Evolutionary conservation across 352 stramenopile genomes (phyloP).

Genomic region (Globisporangium cystogenes): DNA sequence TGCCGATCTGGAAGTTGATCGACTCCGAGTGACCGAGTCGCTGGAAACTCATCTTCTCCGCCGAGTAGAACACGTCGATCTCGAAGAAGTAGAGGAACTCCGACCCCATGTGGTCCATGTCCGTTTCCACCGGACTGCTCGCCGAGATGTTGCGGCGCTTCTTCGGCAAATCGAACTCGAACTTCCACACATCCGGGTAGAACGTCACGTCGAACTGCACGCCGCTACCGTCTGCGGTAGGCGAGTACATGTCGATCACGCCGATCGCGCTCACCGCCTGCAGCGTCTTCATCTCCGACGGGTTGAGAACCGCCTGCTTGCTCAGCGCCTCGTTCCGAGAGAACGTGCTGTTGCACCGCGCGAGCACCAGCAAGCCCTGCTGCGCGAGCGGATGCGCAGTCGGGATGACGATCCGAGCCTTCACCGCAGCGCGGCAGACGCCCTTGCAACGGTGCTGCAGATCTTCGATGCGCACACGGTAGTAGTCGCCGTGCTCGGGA

Average conservation of each 20-base stretch:
- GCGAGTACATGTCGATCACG: conserved; percentile 48
- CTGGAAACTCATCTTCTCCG: conserved; percentile 51
- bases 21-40: conserved; percentile 64
- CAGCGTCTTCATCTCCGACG: conserved; percentile 62
- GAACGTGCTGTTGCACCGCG: conserved; percentile 83
- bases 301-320: conserved; percentile 38
- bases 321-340: conserved; percentile 56
- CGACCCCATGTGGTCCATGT: conserved; percentile 32
- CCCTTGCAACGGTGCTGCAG: conserved; percentile 80
- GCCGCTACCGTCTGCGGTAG: conserved; percentile 25
- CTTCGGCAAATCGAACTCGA: conserved; percentile 85
- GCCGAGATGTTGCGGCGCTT: conserved; percentile 69
- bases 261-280: conserved; percentile 64
- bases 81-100: conserved; percentile 88
- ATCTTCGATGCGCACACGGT: conserved; percentile 82
- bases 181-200: conserved; percentile 88
- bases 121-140: conserved; percentile 18
- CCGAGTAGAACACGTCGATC: conserved; percentile 75
- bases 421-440: conserved; percentile 77
- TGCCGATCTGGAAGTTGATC: conserved; percentile 83
- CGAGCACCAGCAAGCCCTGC: conserved; percentile 48
- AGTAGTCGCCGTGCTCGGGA: conserved; percentile 87
- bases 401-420: conserved; percentile 59
- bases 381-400: conserved; percentile 26
- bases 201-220: conserved; percentile 82